Base-by-base conservation (phyloP, 73 alveolate genomes). In the Paramecium tetraurelia region DNA sequence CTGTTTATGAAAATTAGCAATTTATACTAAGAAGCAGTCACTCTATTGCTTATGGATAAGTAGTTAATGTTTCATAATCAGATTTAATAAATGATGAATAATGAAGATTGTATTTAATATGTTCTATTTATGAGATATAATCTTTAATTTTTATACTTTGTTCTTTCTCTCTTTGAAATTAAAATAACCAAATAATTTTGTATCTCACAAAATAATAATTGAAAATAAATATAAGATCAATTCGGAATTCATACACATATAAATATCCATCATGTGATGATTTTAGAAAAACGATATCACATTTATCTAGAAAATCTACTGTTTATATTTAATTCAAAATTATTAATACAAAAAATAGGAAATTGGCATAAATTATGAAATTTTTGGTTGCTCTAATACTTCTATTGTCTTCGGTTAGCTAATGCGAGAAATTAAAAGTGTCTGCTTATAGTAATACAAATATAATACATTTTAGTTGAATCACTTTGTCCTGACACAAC, bases 401-500 rank as follows among this genome's bases (percentile, higher is more conserved):
- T 18, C 5, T 53, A 7, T 53, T 53, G 69, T 18, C 21, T 18
- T 53, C 4, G 35, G 4, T 53, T 16, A 8, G 69, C 14, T 18
- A 18, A 53, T 18, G 69, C 21, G 69, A 53, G 22, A 53, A 53
- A 22, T 22, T 53, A n/a, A n/a, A 18, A 53, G 69, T 53, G 12
- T 53, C 69, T 53, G 69, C 69, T 4, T 53, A 53, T 53, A 53
- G 69, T 53, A 53, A 0, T 8, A 53, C 0, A 18, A 53, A 7
- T 22, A 53, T 1, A 18, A 4, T 16, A 18, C n/a, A 9, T 33
- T 72, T 8, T 72, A 72, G 86, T 72, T 72, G 86, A 72, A 72
- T 72, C 86, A 8, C 46, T 72, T 14, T 72, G 86, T 38, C 86
- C 86, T 29, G 86, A 72, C 22, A 72, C 86, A 4, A 72, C 59